These are phyloP conservation scores for Penicillium corylophilum DNA, from an alignment of 2,329 filamentous ascomycete species.

Conservation along the genomic window DNA sequence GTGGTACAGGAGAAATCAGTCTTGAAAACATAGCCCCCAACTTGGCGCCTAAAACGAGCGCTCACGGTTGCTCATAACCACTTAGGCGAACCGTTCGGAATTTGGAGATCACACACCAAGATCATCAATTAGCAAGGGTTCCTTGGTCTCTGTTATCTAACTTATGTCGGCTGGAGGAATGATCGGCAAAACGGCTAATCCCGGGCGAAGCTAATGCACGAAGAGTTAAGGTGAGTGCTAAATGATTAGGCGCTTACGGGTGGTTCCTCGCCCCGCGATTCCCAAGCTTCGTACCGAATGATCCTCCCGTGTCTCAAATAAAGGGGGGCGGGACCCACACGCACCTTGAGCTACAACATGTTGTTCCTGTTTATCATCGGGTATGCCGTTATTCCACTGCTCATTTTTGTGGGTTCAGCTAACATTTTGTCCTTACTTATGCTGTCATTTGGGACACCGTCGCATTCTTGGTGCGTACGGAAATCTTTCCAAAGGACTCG, in stretches of 20 bases:
- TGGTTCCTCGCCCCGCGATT: background rate
- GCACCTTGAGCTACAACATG: constrained; percentile 51
- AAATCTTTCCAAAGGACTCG: constrained; percentile 59
- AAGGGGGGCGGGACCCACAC: background rate
- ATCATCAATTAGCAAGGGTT: background rate
- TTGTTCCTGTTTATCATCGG: constrained; percentile 44
- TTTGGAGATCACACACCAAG: background rate
- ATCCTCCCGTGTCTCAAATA: background rate
- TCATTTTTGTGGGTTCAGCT: background rate
- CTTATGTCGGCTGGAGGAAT: constrained; percentile 8
- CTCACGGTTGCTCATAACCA: background rate
- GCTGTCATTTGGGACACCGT: constrained; percentile 54
- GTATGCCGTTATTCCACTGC: constrained; percentile 6
- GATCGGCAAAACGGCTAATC: constrained; percentile 22
- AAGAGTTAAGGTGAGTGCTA: constrained; percentile 1
- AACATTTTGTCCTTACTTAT: constrained; percentile 31
- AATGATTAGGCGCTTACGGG: constrained; percentile 20
- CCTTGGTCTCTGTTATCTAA: background rate
- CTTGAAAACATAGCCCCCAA: background rate
- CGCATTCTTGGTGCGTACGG: constrained; percentile 53
- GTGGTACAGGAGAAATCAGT: background rate
- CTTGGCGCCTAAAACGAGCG: too few relatives aligned
- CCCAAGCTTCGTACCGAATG: background rate
- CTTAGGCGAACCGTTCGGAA: background rate
- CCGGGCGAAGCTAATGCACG: background rate